Conservation (phyloP, 192 early-diverging fungal genomes). For the Entrophospora sp. region DNA sequence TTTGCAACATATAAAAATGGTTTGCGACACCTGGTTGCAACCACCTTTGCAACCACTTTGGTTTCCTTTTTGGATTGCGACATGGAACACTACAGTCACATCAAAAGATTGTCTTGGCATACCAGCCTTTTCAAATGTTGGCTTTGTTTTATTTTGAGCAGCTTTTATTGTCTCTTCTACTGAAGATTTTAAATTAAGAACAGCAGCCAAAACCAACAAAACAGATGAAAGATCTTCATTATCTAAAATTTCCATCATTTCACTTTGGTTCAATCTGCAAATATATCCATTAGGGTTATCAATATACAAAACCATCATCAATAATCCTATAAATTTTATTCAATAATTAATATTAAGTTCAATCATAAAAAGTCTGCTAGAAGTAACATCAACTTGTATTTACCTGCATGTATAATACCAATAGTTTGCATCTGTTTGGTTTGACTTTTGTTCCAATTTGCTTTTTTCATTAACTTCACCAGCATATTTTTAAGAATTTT, state of each 20-base stretch:
- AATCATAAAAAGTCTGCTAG: constrained; percentile 4
- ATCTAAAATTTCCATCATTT: not conserved
- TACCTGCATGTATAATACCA: constrained; percentile 18
- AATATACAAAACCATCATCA: constrained; percentile 13
- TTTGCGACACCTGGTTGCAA: no score
- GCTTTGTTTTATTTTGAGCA: no score
- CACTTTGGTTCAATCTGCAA: not conserved
- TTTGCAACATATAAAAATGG: no score
- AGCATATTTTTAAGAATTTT: constrained; percentile 18
- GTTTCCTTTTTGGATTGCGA: no score
- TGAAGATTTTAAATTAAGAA: not conserved
- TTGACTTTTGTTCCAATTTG: constrained; percentile 8
- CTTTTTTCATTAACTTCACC: constrained; percentile 18
- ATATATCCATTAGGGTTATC: constrained; percentile 14
- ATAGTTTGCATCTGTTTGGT: constrained; percentile 16
- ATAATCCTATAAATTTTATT: constrained; percentile 3
- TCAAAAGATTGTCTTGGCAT: no score
- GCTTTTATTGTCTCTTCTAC: not conserved
- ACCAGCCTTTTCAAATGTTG: no score
- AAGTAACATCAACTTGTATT: not conserved
- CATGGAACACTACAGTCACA: no score
- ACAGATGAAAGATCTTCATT: constrained; percentile 3
- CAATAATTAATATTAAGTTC: not conserved
- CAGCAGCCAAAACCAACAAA: constrained; percentile 4
- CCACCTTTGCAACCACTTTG: no score